A percentile compares a stretch with the other conserved stretches of the same genome.
Conservation (phyloP, 2,329 filamentous ascomycete genomes). For the Phyllosticta paracitricarpa region DNA sequence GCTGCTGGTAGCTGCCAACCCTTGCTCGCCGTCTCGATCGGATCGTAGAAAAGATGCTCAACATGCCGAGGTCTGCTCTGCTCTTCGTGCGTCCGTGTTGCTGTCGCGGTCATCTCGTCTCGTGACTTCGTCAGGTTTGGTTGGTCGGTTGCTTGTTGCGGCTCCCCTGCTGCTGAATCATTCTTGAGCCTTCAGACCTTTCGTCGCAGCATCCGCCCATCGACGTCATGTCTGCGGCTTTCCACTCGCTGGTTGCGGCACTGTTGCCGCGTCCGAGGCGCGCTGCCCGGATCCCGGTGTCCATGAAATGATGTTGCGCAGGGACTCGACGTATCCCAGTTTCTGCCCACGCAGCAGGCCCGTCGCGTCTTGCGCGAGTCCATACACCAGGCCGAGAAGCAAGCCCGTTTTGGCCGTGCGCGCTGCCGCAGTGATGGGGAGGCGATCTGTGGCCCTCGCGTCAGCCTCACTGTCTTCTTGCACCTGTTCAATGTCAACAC, state of each 20-base stretch:
- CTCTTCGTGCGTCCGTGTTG: neutral
- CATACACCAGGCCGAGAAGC: conserved; percentile 68
- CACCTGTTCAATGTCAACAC: conserved; percentile 22
- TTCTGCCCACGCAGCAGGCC: conserved; percentile 59
- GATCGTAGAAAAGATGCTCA: neutral
- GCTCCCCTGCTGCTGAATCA: neutral
- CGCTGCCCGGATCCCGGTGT: neutral
- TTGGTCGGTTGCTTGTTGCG: neutral
- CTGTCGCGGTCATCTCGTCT: neutral
- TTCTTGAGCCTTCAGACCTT: neutral
- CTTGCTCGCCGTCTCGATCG: neutral
- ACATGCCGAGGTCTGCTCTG: neutral
- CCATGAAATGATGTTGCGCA: neutral
- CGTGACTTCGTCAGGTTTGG: neutral
- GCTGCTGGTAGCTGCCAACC: neutral
- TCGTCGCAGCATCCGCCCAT: neutral
- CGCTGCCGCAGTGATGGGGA: conserved; percentile 55
- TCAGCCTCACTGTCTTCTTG: conserved; percentile 11
- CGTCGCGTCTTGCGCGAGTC: conserved; percentile 67
- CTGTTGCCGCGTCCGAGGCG: too few species aligned
- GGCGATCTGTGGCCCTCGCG: conserved; percentile 50
- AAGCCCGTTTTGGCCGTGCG: conserved; percentile 69
- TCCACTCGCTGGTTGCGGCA: neutral
- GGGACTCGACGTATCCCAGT: conserved; percentile 64
- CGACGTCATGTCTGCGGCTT: neutral